Conservation (phyloP, 148 eudicot genomes). For the Vaccinium myrtillus region DNA sequence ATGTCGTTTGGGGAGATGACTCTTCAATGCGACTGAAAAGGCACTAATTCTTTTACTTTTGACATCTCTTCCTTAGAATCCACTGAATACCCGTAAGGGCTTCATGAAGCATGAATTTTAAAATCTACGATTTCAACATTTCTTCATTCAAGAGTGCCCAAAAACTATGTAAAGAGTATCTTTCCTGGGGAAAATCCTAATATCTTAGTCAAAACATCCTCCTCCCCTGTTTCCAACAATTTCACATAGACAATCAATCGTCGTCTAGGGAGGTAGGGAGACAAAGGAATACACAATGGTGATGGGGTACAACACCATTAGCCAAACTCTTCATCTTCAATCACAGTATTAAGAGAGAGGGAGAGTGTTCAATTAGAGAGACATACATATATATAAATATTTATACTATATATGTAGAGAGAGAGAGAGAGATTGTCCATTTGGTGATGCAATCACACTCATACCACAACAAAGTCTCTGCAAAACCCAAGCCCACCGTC, state of each 20-base stretch:
- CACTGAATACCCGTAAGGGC: not conserved
- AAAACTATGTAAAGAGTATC: not conserved
- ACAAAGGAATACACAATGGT: no score
- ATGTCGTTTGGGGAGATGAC: not conserved
- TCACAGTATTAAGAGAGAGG: no score
- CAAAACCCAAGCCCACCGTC: not conserved
- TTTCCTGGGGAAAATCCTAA: not conserved
- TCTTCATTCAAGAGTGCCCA: not conserved
- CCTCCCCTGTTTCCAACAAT: not conserved
- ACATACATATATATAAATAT: no score
- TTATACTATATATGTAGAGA: no score
- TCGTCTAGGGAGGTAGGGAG: no score
- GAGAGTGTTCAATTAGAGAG: no score
- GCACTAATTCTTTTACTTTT: not conserved
- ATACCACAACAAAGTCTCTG: not conserved
- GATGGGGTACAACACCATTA: no score
- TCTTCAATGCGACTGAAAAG: not conserved
- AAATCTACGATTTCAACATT: not conserved
- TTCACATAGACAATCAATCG: not conserved
- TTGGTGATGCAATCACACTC: not conserved
- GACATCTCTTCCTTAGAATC: not conserved
- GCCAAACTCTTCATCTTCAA: no score
- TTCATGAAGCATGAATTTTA: not conserved
- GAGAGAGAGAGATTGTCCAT: no score
- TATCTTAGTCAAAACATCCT: not conserved